Base-by-base conservation (phyloP, 2,329 filamentous ascomycete genomes). In the Epicoccum nigrum region DNA sequence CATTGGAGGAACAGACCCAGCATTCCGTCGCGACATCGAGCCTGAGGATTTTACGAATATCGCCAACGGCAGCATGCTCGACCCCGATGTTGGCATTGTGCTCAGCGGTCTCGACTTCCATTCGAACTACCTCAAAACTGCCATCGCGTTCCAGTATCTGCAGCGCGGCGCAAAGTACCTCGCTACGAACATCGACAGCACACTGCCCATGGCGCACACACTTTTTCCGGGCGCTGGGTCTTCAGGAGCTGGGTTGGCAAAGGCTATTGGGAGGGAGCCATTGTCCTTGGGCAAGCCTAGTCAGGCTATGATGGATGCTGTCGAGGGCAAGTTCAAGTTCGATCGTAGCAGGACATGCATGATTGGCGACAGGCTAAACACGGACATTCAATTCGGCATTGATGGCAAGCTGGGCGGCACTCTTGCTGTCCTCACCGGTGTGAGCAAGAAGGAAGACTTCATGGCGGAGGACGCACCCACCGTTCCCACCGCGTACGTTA, bases 241-340 rank as follows among this genome's bases (percentile, higher is more conserved):
- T 2, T 87, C 90, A 58, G 86, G 87, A 41, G 85, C 90, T 20
- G 90, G 92, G 2, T 76, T 99, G 53, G 80, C 87, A 45, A 88
- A 88, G 58, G 77, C 78, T 4, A 77, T 76, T 15, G 81, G 81
- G 3, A 76, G 84, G 70, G 81, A 88, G 64, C 93, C 94, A 1
- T 75, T 91, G 25, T 86, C 90, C 3, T 77, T 97, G 32, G 94
- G 94, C 0, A 99, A 99, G 77, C 94, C 94, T 3, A 96, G 91
- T 71, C 92, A 96, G 78, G 93, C 93, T 4, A 99, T 99, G 94
- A 96, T 99, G 93, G 93, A 97, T 73, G 92, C 94, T 3, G 89
- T 99, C 50, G 93, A 97, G 79, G 93, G 93, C 51, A 96, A 96
- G 75, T 97, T 97, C 74, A 82, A 89, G 61, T 88, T 99, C 45